Conservation (phyloP, 176 grass and related monocot genomes). For the Paspalum vaginatum region DNA sequence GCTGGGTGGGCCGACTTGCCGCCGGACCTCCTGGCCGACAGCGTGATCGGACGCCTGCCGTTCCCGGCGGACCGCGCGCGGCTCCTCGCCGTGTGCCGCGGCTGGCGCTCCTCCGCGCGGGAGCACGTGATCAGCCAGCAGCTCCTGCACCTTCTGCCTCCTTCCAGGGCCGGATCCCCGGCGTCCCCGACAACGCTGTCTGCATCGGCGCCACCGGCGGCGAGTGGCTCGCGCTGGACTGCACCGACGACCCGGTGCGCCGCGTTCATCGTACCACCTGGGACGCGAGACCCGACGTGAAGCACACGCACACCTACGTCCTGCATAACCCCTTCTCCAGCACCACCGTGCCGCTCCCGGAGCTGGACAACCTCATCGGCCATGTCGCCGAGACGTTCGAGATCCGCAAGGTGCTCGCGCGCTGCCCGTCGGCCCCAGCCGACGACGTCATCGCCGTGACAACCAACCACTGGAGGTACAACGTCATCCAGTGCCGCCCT, state of each 20-base stretch:
- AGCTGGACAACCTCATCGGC: background rate
- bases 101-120: background rate
- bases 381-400: background rate
- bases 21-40: background rate
- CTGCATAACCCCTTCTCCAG: background rate
- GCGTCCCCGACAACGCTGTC: background rate
- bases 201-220: background rate
- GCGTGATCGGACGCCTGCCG: background rate
- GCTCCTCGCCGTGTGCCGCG: background rate
- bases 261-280: background rate
- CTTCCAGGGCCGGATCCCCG: background rate
- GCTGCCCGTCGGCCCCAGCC: background rate
- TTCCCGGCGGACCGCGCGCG: slow-evolving; percentile 13
- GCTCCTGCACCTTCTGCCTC: background rate
- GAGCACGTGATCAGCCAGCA: background rate
- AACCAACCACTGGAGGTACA: background rate
- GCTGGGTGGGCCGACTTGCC: background rate
- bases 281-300: background rate
- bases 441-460: background rate
- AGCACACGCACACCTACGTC: background rate
- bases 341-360: background rate
- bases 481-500: background rate
- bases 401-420: background rate
- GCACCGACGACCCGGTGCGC: background rate
- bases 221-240: background rate